Evolutionary conservation across 306 rosid species (phyloP).

Genomic region (Malus fusca): DNA sequence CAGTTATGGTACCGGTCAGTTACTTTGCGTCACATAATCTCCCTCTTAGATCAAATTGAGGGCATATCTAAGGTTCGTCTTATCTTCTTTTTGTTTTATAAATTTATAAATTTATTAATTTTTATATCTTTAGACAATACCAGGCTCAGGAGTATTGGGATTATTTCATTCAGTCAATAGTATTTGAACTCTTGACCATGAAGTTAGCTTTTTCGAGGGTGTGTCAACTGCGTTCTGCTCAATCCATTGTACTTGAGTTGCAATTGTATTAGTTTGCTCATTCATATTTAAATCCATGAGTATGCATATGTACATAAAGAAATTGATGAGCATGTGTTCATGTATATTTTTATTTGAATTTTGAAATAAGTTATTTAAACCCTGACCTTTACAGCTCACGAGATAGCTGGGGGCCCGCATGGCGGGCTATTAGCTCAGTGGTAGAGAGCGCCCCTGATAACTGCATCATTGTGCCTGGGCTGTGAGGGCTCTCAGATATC

Average conservation of each 20-base stretch:
- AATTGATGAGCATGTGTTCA: not conserved
- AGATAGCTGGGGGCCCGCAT: not conserved
- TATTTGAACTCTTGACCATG: constrained; percentile 4
- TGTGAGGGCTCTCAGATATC: too few species aligned
- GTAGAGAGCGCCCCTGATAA: too few species aligned
- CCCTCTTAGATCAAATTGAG: constrained; percentile 98
- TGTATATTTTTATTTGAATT: not conserved
- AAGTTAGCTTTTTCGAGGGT: not conserved
- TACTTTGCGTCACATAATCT: constrained; percentile 88
- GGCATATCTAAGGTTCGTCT: constrained; percentile 83
- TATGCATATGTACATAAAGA: not conserved
- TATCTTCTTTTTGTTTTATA: not conserved
- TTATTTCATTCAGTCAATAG: constrained; percentile 12
- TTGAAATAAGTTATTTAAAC: not conserved
- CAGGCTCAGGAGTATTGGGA: not conserved
- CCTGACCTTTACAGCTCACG: not conserved
- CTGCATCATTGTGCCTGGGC: too few species aligned
- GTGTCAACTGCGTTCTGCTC: not conserved
- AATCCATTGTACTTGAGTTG: constrained; percentile 3
- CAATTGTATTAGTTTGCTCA: not conserved
- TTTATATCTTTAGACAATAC: constrained; percentile 11
- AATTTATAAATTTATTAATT: too few species aligned
- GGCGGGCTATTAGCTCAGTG: too few species aligned
- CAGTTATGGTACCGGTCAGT: constrained; percentile 99
- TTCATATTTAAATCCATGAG: not conserved